Base-by-base conservation (phyloP, 345 rosid species). In the Anacardium occidentale region DNA sequence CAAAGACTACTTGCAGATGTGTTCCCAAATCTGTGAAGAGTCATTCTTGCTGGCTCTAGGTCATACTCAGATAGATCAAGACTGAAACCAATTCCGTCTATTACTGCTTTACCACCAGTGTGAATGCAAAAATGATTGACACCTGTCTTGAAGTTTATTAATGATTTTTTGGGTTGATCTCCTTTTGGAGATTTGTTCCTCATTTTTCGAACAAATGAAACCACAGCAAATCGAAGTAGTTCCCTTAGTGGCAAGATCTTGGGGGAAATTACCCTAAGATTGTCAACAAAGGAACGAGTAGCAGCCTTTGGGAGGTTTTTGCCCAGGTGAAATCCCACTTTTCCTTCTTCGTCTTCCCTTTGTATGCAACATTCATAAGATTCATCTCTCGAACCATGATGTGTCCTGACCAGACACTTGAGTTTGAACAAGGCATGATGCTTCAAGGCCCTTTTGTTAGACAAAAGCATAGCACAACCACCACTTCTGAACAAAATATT, bases 91-190 rank as follows among this genome's bases (percentile, higher is more conserved):
- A 95, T 91, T 32, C 91, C 99, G 20, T 95, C 94, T 4, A 95
- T 95, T 80, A 92, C 98, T 0, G 99, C 97, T 72, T 92, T 95
- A 7, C 98, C 98, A 11, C 98, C 98, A 0, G 98, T 90, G 75
- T 95, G 99, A 32, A 95, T 74, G 75, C 97, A 91, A 65, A 95
- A 95, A 68, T 95, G 99, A 21, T 95, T 94, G 0, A 95, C 89
- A 2, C 98, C 99, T 0, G 88, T 87, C 66, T 83, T 86, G 80
- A 95, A 86, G 75, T 94, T 88, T 9, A 94, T 70, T 58, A 71
- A 87, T 0, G 96, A 82, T 50, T 85, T 84, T 0, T 74, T 57
- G 42, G 42, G 42, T 47, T 70, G 53, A 50, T 50, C 74, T 24
- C 85, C 80, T 40, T 81, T 75, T 0, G 29, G 24, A 6, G 66